Base-by-base conservation (phyloP, 2,329 filamentous ascomycete species). In the Saccharata proteae region DNA sequence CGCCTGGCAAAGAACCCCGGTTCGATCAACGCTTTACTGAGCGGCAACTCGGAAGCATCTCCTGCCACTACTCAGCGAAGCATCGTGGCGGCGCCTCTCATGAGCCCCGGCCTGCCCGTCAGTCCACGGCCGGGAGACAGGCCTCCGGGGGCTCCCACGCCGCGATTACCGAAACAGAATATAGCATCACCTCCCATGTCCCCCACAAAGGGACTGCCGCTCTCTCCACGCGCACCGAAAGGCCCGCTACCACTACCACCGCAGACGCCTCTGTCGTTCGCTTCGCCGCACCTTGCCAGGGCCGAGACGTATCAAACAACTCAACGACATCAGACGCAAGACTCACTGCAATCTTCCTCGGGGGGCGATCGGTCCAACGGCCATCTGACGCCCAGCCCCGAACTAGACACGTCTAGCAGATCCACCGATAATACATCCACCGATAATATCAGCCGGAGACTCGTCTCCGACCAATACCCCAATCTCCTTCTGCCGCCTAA, bases 401-500 rank as follows among this genome's bases (percentile, higher is more conserved):
- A 33, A 41, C 41, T 35, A 43, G 33, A 42, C 8, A 43, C 40
- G 7, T 27, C 27, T 48, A 53, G 21, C 29, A 29, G 17, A 43
- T 18, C 49, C 58, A n/a, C 51, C 6, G 58, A 63, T 32, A 51
- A 64, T 35, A 73, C 93, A 14, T 92, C 76, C 51, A 27, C 32
- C 17, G 32, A 35, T 20, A 28, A 23, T n/a, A 30, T 35, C 23
- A 35, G 32, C 27, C 78, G 68, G 44, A 84, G 84, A 1, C 68
- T 94, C 14, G 67, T 84, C 4, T 84, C 80, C 0, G 84, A 93
- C 0, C 81, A 93, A 41, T 88, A 85, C 49, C 85, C 88, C 1
- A 80, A 83, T 39, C 67, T 96, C 6, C 60, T 96, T 14, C 65
- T 98, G 2, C 77, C 85, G 7, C 88, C 90, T 0, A 92, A 93